These are phyloP conservation scores for Amanita fuliginea DNA, from an alignment of 768 basidiomycete species.

Conservation along the genomic window DNA sequence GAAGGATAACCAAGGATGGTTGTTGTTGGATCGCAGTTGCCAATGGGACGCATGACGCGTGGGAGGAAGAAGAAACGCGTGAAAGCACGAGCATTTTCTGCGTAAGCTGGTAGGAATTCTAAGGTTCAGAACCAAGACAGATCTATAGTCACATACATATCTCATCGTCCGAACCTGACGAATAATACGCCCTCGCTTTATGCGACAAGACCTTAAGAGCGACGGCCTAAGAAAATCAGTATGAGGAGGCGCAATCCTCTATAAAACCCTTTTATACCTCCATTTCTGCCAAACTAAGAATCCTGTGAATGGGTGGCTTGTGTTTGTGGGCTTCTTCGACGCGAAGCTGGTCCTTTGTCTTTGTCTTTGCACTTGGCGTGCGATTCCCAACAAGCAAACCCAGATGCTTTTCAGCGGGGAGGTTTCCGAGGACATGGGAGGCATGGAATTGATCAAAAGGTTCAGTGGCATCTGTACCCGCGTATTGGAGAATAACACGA, in stretches of 20 bases:
- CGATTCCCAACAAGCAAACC: conserved; percentile 43
- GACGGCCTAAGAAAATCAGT: conserved; percentile 33
- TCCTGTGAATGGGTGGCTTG: conserved; percentile 56
- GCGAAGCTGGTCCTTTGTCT: conserved; percentile 62
- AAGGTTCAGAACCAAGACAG: conserved; percentile 9
- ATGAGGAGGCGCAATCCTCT: conserved; percentile 4
- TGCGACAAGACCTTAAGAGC: conserved; percentile 63
- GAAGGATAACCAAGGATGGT: conserved; percentile 62
- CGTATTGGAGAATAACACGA: conserved; percentile 73
- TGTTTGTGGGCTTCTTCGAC: conserved; percentile 48
- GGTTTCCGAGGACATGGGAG: conserved; percentile 64
- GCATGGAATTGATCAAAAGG: conserved; percentile 81
- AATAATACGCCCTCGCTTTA: conserved; percentile 77
- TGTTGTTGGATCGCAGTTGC: conserved; percentile 57
- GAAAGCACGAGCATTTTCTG: conserved; percentile 74
- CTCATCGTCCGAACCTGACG: conserved; percentile 80
- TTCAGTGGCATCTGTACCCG: conserved; percentile 73
- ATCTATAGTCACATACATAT: conserved; percentile 37
- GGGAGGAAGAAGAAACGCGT: conserved; percentile 80
- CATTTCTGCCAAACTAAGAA: conserved; percentile 72
- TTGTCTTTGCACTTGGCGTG: conserved; percentile 28
- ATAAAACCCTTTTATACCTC: conserved; percentile 38
- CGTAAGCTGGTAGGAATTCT: conserved; percentile 29
- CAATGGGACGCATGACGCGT: conserved; percentile 63
- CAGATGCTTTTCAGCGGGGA: conserved; percentile 61